A percentile compares a stretch with the other conserved stretches of the same genome.
Conservation (phyloP, 148 eudicot genomes). For the Gaultheria prostrata region DNA sequence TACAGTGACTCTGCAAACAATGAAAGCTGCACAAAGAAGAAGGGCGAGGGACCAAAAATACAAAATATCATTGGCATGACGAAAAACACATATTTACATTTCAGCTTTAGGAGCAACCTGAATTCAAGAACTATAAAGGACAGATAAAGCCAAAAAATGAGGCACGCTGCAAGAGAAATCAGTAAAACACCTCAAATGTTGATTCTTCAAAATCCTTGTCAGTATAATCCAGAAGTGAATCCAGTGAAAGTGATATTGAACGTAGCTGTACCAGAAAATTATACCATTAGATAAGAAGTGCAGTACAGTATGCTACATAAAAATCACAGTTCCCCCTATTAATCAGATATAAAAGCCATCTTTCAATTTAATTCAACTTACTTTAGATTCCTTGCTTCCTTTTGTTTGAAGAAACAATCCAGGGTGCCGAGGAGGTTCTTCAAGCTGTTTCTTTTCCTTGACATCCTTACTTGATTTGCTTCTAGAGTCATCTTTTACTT, state of each 20-base stretch:
- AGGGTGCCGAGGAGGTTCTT: slow-evolving; percentile 86
- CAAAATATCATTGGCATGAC: not conserved
- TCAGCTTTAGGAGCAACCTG: not conserved
- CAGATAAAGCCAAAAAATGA: not conserved
- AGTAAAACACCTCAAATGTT: slow-evolving; percentile 72
- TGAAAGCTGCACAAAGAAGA: slow-evolving; percentile 60
- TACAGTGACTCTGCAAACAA: slow-evolving; percentile 89
- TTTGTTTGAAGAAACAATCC: slow-evolving; percentile 72
- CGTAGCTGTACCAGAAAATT: slow-evolving; percentile 56
- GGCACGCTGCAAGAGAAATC: not conserved
- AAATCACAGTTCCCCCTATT: not conserved
- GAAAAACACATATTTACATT: not conserved
- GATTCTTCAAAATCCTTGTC: slow-evolving; percentile 84
- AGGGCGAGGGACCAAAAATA: not conserved
- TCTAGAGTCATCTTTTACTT: slow-evolving; percentile 50
- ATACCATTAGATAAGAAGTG: not conserved
- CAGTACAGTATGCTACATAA: slow-evolving; percentile 14
- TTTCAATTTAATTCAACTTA: slow-evolving; percentile 25
- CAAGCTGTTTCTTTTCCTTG: slow-evolving; percentile 57
- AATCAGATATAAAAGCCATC: not conserved
- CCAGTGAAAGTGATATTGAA: slow-evolving; percentile 83
- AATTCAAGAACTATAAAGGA: not conserved
- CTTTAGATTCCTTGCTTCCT: slow-evolving; percentile 58
- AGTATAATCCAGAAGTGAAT: slow-evolving; percentile 84
- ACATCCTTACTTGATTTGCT: slow-evolving; percentile 51